phyloP scores from a whole-genome alignment of 2,329 filamentous ascomycete species.

The Catunica adiposa region DNA sequence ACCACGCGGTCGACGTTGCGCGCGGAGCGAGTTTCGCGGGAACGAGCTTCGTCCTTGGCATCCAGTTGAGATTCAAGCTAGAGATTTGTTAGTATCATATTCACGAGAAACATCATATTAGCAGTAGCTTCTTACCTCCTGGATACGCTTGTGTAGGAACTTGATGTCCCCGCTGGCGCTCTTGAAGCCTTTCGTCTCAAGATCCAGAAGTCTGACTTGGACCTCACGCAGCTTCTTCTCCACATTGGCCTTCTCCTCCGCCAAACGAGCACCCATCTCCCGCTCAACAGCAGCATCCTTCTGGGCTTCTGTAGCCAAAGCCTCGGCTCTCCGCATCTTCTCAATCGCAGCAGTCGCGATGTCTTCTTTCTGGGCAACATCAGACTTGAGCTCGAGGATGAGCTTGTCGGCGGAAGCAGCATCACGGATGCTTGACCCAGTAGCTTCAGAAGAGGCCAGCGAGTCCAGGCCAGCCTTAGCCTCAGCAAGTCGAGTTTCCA shows the following conservation, averaged over 20 bases:
- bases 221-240: conserved; percentile 86
- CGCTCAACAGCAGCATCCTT: conserved; percentile 80
- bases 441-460: conserved; percentile 50
- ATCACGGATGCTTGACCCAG: conserved; percentile 75
- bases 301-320: conserved; percentile 72
- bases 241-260: conserved; percentile 75
- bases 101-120: no score
- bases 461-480: conserved; percentile 80
- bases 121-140: conserved; percentile 52
- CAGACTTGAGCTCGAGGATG: conserved; percentile 74
- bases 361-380: conserved; percentile 82
- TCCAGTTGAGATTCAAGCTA: conserved; percentile 82
- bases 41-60: conserved; percentile 60
- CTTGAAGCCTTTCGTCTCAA: conserved; percentile 94
- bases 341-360: conserved; percentile 80
- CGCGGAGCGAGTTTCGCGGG: conserved; percentile 67
- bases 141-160: conserved; percentile 83
- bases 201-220: conserved; percentile 74
- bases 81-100: conserved; percentile 1
- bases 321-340: conserved; percentile 92
- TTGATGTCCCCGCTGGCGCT: conserved; percentile 88
- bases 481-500: conserved; percentile 73
- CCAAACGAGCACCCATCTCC: conserved; percentile 62
- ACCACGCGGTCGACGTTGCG: conserved; percentile 89
- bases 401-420: conserved; percentile 80